phyloP scores from a whole-genome alignment of 2,329 filamentous ascomycete genomes.

The Sporothrix brasiliensis region DNA sequence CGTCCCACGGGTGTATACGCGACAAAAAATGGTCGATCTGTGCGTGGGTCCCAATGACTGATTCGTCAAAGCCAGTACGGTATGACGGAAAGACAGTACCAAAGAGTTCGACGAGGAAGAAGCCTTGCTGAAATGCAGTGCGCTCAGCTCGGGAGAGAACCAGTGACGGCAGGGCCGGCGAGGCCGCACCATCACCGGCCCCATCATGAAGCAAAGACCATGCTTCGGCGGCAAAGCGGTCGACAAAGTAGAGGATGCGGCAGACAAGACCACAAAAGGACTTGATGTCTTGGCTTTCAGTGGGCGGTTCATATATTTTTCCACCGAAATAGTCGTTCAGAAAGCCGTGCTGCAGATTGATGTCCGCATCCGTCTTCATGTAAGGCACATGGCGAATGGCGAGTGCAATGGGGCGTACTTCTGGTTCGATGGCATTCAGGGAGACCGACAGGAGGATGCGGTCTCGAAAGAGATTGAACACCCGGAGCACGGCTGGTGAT shows the following conservation, averaged over 20 bases:
- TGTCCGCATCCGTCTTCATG: not conserved
- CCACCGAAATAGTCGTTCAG: not conserved
- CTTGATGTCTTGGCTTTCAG: not conserved
- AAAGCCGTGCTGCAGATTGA: not conserved
- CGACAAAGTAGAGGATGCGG: constrained; percentile 2
- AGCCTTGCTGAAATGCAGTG: not conserved
- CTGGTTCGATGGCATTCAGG: constrained; percentile 5
- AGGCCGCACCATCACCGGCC: not conserved
- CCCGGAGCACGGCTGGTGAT: not conserved
- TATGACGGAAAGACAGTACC: not conserved
- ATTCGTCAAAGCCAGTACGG: not conserved
- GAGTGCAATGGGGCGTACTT: not conserved
- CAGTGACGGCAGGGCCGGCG: not conserved
- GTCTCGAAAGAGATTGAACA: constrained; percentile 12
- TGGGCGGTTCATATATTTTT: not conserved
- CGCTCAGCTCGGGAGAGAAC: not conserved
- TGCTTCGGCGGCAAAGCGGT: not conserved
- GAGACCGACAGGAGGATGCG: constrained; percentile 1
- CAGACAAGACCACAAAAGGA: not conserved
- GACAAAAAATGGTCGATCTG: not conserved
- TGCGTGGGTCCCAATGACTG: not conserved
- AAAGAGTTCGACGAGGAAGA: not conserved
- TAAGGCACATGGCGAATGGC: not conserved
- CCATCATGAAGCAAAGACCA: not conserved
- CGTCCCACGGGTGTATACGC: not conserved